Conservation (phyloP, 768 basidiomycete species). For the Megacollybia marginata region DNA sequence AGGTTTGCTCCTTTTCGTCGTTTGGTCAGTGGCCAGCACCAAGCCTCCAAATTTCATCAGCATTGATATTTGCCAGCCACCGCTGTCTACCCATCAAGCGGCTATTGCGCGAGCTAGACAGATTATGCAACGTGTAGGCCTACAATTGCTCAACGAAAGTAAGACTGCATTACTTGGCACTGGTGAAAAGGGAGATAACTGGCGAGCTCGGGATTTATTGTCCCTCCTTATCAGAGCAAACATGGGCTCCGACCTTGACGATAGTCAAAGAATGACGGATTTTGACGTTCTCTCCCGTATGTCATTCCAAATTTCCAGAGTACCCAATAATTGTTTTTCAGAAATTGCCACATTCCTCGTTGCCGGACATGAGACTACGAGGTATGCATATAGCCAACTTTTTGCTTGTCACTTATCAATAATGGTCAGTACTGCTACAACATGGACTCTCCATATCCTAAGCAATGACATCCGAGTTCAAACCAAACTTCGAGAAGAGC, state of each 20-base stretch:
- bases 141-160: conserved; percentile 39
- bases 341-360: neutral
- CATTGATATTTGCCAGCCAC: neutral
- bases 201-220: conserved; percentile 45
- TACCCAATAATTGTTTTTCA: neutral
- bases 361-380: neutral
- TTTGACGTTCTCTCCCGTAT: conserved; percentile 51
- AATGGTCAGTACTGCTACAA: conserved; percentile 11
- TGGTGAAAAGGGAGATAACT: conserved; percentile 17
- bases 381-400: neutral
- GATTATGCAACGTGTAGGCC: conserved; percentile 44
- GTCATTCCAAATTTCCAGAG: conserved; percentile 10
- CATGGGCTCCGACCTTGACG: conserved; percentile 50
- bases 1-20: neutral
- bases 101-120: conserved; percentile 21
- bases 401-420: neutral
- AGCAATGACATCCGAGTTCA: conserved; percentile 28
- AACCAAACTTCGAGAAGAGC: conserved; percentile 34
- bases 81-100: conserved; percentile 26
- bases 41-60: too few species aligned
- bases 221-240: conserved; percentile 59
- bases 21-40: neutral
- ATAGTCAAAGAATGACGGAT: conserved; percentile 49
- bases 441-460: conserved; percentile 37
- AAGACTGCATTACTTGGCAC: conserved; percentile 24